Conservation (phyloP, 148 eudicot species). For the Nepenthes gracilis region DNA sequence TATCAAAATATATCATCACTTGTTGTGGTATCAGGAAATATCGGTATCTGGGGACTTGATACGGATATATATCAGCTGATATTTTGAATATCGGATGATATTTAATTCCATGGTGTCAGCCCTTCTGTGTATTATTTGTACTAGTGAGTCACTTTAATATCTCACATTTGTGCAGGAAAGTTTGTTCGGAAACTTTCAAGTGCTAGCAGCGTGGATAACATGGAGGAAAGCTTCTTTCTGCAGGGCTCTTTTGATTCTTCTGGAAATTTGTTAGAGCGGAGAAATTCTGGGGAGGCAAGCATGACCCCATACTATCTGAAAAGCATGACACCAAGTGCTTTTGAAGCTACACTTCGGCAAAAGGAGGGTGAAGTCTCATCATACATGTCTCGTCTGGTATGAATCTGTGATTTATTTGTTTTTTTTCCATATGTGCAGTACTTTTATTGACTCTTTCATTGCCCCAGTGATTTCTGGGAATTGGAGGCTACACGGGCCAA, state of each 20-base stretch:
- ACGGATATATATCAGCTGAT: too few relatives aligned
- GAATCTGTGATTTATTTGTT: constrained; percentile 3
- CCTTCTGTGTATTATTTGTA: not conserved
- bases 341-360: constrained; percentile 85
- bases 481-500: not conserved
- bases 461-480: not conserved
- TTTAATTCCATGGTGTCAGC: not conserved
- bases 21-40: too few relatives aligned
- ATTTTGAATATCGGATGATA: too few relatives aligned
- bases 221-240: constrained; percentile 89
- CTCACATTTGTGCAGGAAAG: constrained; percentile 37
- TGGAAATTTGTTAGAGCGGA: constrained; percentile 49
- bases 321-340: constrained; percentile 74
- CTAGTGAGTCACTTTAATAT: not conserved
- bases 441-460: not conserved
- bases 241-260: constrained; percentile 83
- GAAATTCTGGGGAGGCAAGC: constrained; percentile 54
- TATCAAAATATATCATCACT: too few relatives aligned
- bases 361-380: constrained; percentile 97
- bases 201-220: constrained; percentile 73
- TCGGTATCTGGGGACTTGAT: too few relatives aligned
- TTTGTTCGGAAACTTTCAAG: constrained; percentile 73
- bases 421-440: not conserved
- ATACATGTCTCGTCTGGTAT: constrained; percentile 84
- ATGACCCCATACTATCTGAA: constrained; percentile 70